A percentile compares a stretch with the other conserved stretches of the same genome.
These are phyloP conservation scores for Lignosus rhinocerotis DNA, from an alignment of 1,284 basidiomycete genomes.

Conservation along the genomic window DNA sequence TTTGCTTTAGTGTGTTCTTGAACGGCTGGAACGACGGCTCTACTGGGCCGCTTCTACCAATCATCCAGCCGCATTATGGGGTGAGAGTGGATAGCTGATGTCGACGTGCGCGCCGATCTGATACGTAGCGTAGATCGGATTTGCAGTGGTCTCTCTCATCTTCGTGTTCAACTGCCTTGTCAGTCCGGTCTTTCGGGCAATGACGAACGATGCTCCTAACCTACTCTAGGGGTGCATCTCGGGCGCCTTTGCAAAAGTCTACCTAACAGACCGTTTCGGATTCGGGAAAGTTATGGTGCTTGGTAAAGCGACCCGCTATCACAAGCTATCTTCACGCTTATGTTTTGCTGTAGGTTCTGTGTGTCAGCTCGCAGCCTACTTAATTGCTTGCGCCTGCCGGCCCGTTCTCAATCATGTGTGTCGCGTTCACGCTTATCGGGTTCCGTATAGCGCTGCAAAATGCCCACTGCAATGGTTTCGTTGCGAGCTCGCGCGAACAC, in stretches of 20 bases:
- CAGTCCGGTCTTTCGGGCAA: not conserved
- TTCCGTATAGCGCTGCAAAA: conserved; percentile 60
- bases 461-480: conserved; percentile 55
- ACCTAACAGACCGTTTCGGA: conserved; percentile 49
- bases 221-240: conserved; percentile 44
- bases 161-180: conserved; percentile 61
- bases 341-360: conserved; percentile 23
- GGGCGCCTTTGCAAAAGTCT: conserved; percentile 50
- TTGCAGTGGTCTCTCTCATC: conserved; percentile 50
- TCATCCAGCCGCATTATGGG: conserved; percentile 53
- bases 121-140: conserved; percentile 36
- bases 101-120: not conserved
- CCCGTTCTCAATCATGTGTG: conserved; percentile 67
- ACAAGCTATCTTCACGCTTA: not conserved
- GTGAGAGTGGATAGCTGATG: conserved; percentile 27
- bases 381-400: conserved; percentile 59
- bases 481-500: conserved; percentile 46
- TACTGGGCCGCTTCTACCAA: conserved; percentile 58
- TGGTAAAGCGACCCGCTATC: conserved; percentile 15
- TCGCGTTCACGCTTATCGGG: conserved; percentile 61
- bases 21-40: conserved; percentile 66
- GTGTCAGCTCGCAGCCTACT: conserved; percentile 49
- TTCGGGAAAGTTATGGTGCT: conserved; percentile 51
- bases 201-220: not conserved
- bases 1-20: conserved; percentile 46